A percentile compares a stretch with the other conserved stretches of the same genome.
Evolutionary conservation across 176 grass and related monocot genomes (phyloP).

Genomic region (Miscanthus lutarioriparius): DNA sequence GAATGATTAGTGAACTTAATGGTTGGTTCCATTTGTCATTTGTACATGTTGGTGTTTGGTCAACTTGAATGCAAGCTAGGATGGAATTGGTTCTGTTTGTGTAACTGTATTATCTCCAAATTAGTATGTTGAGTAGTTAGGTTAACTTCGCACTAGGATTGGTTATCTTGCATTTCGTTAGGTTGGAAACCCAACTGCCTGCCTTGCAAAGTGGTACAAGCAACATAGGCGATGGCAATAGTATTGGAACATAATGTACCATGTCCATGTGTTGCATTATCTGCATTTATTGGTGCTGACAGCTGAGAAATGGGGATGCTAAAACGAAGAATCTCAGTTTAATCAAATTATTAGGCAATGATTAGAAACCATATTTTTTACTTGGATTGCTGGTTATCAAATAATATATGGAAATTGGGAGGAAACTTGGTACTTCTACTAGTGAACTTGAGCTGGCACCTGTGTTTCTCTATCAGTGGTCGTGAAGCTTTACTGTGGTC

Average conservation of each 20-base stretch:
- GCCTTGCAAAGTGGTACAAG: not conserved
- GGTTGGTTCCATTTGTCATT: not conserved
- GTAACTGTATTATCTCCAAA: not conserved
- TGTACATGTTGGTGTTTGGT: not conserved
- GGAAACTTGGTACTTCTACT: not conserved
- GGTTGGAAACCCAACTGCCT: not conserved
- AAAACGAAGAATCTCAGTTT: not conserved
- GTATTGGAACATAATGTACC: not conserved
- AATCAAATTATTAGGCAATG: not conserved
- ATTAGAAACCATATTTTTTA: not conserved
- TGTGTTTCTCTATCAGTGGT: not conserved
- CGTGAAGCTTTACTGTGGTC: not conserved
- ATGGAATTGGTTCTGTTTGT: not conserved
- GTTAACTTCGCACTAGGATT: not conserved
- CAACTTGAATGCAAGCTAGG: not conserved
- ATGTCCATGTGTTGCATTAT: not conserved
- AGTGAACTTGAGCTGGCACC: not conserved
- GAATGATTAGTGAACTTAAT: not conserved
- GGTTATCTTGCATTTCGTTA: not conserved
- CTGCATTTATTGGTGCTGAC: not conserved
- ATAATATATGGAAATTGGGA: not conserved
- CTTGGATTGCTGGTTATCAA: conserved; percentile 1
- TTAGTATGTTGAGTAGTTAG: not conserved
- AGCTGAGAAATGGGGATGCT: not conserved
- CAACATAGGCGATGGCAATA: not conserved